Conservation (phyloP, 1,284 basidiomycete species). For the Porogramme epimiltina region DNA sequence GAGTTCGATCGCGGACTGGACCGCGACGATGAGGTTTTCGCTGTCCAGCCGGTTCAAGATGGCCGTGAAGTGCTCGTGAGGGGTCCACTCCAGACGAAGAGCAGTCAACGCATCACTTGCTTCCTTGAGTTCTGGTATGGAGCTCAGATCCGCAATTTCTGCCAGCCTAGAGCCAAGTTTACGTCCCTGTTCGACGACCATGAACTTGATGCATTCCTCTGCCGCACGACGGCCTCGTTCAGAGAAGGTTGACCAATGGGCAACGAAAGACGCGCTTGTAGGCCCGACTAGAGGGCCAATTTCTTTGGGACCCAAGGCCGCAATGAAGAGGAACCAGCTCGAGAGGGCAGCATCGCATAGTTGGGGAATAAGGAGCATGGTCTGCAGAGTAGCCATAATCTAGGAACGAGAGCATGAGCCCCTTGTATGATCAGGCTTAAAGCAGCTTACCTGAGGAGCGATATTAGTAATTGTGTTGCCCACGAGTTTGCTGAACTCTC, state of each 20-base stretch:
- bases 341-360: conserved; percentile 80
- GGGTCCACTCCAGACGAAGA: conserved; percentile 53
- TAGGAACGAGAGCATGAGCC: conserved; percentile 31
- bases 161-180: conserved; percentile 62
- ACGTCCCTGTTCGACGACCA: conserved; percentile 67
- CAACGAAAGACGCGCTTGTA: conserved; percentile 85
- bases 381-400: conserved; percentile 98
- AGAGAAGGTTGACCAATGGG: conserved; percentile 76
- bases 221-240: conserved; percentile 56
- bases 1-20: conserved; percentile 80
- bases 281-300: conserved; percentile 86
- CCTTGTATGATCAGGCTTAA: not conserved
- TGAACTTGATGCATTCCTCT: conserved; percentile 64
- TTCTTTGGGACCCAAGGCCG: conserved; percentile 69
- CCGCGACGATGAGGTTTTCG: conserved; percentile 83
- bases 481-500: conserved; percentile 71
- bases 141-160: conserved; percentile 79
- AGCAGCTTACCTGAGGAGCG: conserved; percentile 76
- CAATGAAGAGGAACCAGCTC: conserved; percentile 85
- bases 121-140: conserved; percentile 66
- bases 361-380: conserved; percentile 73
- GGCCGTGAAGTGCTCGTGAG: conserved; percentile 60
- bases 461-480: conserved; percentile 74
- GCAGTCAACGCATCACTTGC: conserved; percentile 21
- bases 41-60: conserved; percentile 78